Percentiles rank a stretch among this genome's conserved stretches.
These are phyloP conservation scores for Aspergillus sclerotiicarbonarius DNA, from an alignment of 495 filamentous ascomycete species.

Conservation along the genomic window DNA sequence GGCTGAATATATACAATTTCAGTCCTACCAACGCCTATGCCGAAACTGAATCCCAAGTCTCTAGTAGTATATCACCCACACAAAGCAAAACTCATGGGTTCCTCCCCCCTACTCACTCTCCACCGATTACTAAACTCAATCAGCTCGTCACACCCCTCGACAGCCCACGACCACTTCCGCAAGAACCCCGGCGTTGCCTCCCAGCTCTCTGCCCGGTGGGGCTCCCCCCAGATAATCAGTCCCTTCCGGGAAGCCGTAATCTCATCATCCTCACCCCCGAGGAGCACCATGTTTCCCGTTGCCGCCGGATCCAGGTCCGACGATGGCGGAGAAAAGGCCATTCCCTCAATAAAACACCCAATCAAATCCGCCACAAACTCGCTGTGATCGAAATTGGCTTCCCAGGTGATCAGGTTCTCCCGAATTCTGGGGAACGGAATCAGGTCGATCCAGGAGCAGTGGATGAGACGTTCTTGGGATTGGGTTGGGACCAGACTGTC, in stretches of 20 bases:
- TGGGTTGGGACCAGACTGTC: neutral
- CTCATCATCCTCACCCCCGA: constrained; percentile 6
- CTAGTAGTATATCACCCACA: no score
- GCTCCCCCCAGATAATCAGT: constrained; percentile 11
- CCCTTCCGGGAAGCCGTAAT: constrained; percentile 4
- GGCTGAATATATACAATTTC: no score
- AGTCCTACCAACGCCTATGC: no score
- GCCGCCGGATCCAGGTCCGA: neutral
- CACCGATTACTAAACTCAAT: constrained; percentile 20
- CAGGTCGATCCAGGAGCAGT: constrained; percentile 11
- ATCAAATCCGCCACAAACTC: constrained; percentile 9
- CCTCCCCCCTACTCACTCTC: constrained; percentile 12
- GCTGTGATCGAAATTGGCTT: constrained; percentile 3
- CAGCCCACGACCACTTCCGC: constrained; percentile 12
- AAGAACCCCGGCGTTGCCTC: constrained; percentile 15
- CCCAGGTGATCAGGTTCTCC: constrained; percentile 13
- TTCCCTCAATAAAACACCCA: neutral
- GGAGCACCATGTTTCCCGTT: neutral
- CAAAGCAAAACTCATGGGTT: constrained; percentile 1
- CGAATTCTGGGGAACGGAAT: constrained; percentile 10
- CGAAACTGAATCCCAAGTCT: no score
- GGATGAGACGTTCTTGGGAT: constrained; percentile 1
- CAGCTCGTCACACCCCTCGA: constrained; percentile 14
- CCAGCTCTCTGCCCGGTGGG: constrained; percentile 11
- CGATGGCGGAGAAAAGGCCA: neutral